Base-by-base conservation (phyloP, 768 basidiomycete genomes). In the Pilatotrama ljubarskyi region DNA sequence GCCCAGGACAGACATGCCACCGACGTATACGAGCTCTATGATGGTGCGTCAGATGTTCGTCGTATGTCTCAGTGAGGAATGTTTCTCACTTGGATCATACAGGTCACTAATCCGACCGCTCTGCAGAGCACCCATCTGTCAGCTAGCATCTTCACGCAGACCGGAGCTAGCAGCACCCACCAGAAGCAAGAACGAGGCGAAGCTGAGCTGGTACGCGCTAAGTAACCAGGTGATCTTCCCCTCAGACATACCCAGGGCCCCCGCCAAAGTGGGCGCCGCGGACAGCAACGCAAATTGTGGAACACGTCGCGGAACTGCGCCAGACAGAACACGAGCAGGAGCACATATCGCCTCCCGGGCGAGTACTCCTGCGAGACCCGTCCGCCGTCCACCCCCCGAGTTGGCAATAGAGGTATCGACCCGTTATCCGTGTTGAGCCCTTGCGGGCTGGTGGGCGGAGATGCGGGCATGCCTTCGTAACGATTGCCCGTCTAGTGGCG, bases 121-220 rank as follows among this genome's bases (percentile, higher is more conserved):
- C 68, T 68, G 25, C 22, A 38, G 15, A 11, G 5, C 2, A 50
- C 29, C 29, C 29, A 13, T 6, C 20, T 13, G 9, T 53, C 25
- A 35, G 20, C 18, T 3, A 44, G 18, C 29, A 17, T 18, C 5
- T 11, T 10, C 5, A 43, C 2, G 22, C 29, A 25, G n/a, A 29
- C 29, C 29, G 29, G 15, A 43, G 18, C 7, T 11, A 48, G 43
- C 14, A 42, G 14, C 22, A 65, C 70, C 32, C 36, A 68, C 70
- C 41, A 66, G 51, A 37, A 72, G 69, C 22, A 72, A 57, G 38
- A 73, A 66, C 0, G 69, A 59, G n/a, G 71, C 72, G 43, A 70
- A 73, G 11, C 71, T 71, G 40, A 73, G 63, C 57, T 69, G 67
- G 55, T 68, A 73, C 13, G 68, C 68, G 55, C 68, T 69, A 51